Conservation (phyloP, 768 basidiomycete species). For the Rickenella mellea region DNA sequence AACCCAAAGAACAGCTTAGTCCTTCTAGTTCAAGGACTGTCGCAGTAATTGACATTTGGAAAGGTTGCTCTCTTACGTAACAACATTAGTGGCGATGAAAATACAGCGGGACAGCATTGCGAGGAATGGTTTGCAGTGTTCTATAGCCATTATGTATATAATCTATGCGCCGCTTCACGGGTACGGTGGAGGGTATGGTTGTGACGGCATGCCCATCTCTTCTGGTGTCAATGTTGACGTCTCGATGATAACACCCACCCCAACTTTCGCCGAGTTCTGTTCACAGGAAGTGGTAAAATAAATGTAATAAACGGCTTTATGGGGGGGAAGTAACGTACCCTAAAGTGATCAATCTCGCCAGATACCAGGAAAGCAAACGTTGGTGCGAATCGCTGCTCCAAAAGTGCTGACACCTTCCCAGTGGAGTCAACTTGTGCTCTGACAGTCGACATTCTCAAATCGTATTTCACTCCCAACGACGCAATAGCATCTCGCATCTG, state of each 20-base stretch:
- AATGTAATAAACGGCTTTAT: background rate
- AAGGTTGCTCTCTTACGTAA: too few species aligned
- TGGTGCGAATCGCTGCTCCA: slow-evolving; percentile 94
- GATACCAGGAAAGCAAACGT: slow-evolving; percentile 90
- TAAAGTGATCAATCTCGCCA: slow-evolving; percentile 98
- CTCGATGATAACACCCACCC: slow-evolving; percentile 98
- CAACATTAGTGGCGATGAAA: background rate
- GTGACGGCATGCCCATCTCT: slow-evolving; percentile 50
- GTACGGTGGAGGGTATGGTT: slow-evolving; percentile 2
- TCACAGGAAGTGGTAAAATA: background rate
- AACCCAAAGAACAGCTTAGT: slow-evolving; percentile 38
- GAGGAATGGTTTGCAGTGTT: slow-evolving; percentile 12
- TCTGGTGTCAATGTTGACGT: slow-evolving; percentile 71
- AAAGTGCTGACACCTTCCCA: slow-evolving; percentile 88
- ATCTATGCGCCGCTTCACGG: slow-evolving; percentile 12
- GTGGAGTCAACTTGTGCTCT: slow-evolving; percentile 90
- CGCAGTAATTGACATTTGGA: too few species aligned
- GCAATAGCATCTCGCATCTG: slow-evolving; percentile 84
- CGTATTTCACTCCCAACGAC: slow-evolving; percentile 93
- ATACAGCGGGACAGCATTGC: background rate
- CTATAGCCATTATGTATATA: too few species aligned
- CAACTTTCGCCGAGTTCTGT: slow-evolving; percentile 88
- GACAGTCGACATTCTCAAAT: slow-evolving; percentile 89
- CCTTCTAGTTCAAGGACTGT: slow-evolving; percentile 43
- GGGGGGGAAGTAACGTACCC: slow-evolving; percentile 40